Percentiles rank a stretch among this genome's conserved stretches.
Evolutionary conservation across 371 early-diverging fungal species (phyloP).

Genomic region (Mortierella polycephala): DNA sequence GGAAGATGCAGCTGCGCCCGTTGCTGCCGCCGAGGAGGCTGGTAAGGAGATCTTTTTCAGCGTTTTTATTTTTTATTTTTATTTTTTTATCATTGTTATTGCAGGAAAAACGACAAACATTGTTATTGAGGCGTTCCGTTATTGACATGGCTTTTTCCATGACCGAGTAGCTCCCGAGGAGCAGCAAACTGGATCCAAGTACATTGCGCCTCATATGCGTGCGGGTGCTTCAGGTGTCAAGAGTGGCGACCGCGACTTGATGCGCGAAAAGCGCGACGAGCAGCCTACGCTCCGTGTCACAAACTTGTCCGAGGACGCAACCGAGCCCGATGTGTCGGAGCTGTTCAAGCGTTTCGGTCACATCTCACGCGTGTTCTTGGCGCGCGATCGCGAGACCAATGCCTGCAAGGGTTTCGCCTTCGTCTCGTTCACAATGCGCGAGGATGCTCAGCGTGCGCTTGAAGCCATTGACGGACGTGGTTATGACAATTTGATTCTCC

Average conservation of each 20-base stretch:
- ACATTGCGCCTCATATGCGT: slow-evolving; percentile 90
- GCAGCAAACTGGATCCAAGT: slow-evolving; percentile 63
- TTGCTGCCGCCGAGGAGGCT: slow-evolving; percentile 29
- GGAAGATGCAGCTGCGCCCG: slow-evolving; percentile 52
- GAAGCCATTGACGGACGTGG: slow-evolving; percentile 90
- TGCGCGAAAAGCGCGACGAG: slow-evolving; percentile 70
- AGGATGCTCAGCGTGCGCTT: slow-evolving; percentile 87
- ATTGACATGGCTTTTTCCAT: not conserved
- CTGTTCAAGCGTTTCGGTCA: slow-evolving; percentile 89
- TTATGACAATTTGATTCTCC: slow-evolving; percentile 94
- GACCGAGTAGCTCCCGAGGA: slow-evolving; percentile 31
- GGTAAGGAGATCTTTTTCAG: slow-evolving; percentile 15
- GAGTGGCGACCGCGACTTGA: slow-evolving; percentile 52
- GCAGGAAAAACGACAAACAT: not conserved
- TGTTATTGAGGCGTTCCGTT: not conserved
- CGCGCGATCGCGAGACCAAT: slow-evolving; percentile 87
- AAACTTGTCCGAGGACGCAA: slow-evolving; percentile 94
- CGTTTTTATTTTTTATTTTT: not conserved
- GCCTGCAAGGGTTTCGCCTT: slow-evolving; percentile 97
- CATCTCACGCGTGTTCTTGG: slow-evolving; percentile 83
- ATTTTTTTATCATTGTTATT: not conserved
- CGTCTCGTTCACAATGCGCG: slow-evolving; percentile 84
- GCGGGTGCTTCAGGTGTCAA: slow-evolving; percentile 57
- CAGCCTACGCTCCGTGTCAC: slow-evolving; percentile 91
- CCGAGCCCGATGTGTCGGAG: slow-evolving; percentile 89